Base-by-base conservation (phyloP, 2,329 filamentous ascomycete genomes). In the Ustulina deusta region DNA sequence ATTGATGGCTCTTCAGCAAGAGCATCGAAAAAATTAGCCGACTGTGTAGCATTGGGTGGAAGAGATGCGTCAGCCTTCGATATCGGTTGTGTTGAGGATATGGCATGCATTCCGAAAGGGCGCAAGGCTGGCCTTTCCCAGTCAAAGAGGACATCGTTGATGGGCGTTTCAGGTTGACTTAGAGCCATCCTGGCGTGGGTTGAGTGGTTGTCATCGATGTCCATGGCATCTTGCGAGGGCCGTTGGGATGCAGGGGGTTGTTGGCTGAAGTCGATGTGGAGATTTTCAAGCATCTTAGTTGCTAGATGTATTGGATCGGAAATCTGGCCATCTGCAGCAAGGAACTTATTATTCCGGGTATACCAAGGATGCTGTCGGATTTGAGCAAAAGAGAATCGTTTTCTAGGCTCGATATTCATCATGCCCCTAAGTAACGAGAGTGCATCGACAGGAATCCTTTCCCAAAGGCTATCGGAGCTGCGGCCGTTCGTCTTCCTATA, bases 301-400 rank as follows among this genome's bases (percentile, higher is more conserved):
- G 96, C 96, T 54, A 99, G 85, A 62, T 89, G 88, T 69, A 98
- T 83, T 0, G 93, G 93, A 74, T 98, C 93, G 11, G 87, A 87
- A 38, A 94, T 86, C 71, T 86, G 89, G 72, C 95, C 95, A 68
- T 94, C 90, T 0, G 86, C 76, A 3, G 90, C 89, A 57, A 98
- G 85, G 74, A 94, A 90, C 36, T 85, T 86, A 79, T 98, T 99
- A 67, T 85, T 85, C 52, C 93, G 88, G 3, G 93, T 97, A 78
- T 93, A 97, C 96, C 96, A 99, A 1, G 94, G 95, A 80, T 99
- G 96, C 71, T 92, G 90, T 68, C 93, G 91, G 71, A 99, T 91
- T 74, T 94, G 90, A 58, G 92, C 87, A 72, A 98, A 91, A n/a
- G 88, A 90, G 82, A 97, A 97, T 48, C 96, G 90, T 71, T 87